These are phyloP conservation scores for Wickerhamiella alocasiicola DNA, from an alignment of 805 yeast genomes.

Conservation along the genomic window DNA sequence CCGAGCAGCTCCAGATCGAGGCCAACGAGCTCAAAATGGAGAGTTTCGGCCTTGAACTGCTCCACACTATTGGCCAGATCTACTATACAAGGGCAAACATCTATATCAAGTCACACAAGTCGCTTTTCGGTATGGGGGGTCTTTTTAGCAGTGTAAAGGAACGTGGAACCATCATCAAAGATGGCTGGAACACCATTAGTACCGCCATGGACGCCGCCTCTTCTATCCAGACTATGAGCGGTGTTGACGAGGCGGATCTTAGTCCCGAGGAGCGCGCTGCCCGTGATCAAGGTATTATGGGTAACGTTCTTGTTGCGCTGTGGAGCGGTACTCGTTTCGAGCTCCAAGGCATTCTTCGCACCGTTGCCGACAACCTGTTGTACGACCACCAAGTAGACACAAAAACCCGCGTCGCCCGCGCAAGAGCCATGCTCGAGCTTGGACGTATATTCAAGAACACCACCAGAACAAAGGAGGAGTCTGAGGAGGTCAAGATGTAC, in stretches of 20 bases:
- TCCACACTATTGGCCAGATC: slow-evolving; percentile 65
- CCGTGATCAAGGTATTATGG: slow-evolving; percentile 68
- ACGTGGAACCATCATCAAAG: slow-evolving; percentile 70
- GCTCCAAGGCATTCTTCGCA: slow-evolving; percentile 63
- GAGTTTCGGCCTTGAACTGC: slow-evolving; percentile 83
- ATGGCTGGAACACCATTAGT: slow-evolving; percentile 68
- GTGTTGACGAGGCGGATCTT: slow-evolving; percentile 50
- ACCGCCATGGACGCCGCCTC: slow-evolving; percentile 82
- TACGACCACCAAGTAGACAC: slow-evolving; percentile 52
- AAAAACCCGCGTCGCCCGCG: slow-evolving; percentile 56
- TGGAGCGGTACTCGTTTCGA: slow-evolving; percentile 93
- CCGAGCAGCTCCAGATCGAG: slow-evolving; percentile 57
- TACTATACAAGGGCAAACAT: slow-evolving; percentile 67
- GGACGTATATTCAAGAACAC: slow-evolving; percentile 60
- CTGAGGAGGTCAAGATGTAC: slow-evolving; percentile 77
- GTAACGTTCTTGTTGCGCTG: slow-evolving; percentile 83
- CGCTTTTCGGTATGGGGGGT: slow-evolving; percentile 74
- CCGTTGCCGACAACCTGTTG: slow-evolving; percentile 67
- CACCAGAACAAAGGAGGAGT: slow-evolving; percentile 72
- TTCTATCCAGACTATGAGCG: slow-evolving; percentile 60
- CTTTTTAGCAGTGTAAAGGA: slow-evolving; percentile 70
- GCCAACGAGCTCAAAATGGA: slow-evolving; percentile 88
- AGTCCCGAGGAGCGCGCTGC: slow-evolving; percentile 57
- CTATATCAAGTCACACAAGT: slow-evolving; percentile 55
- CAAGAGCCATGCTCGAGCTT: slow-evolving; percentile 61